Base-by-base conservation (phyloP, 1,284 basidiomycete genomes). In the Agaricales sp. region DNA sequence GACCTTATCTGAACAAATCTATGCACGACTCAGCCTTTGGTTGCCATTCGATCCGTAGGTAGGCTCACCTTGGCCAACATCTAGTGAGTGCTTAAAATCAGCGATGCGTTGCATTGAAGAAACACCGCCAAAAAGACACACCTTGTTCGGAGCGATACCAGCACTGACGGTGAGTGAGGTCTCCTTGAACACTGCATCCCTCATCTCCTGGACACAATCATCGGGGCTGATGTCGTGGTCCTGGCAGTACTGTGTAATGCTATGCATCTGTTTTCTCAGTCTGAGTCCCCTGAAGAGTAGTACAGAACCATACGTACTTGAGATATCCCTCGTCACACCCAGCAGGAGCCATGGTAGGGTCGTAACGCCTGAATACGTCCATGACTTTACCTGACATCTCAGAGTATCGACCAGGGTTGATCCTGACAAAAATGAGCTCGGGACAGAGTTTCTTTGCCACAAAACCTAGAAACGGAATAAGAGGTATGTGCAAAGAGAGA, bases 371-470 rank as follows among this genome's bases (percentile, higher is more conserved):
- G 57, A 88, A 82, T 18, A 92, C 75, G 8, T 58, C 62, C 80
- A 88, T 87, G 23, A 87, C 74, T 54, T 70, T 69, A 26, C 65
- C 57, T 3, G 90, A 93, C 65, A 87, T 78, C 54, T 86, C 83
- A 39, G 68, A 71, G 56, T 93, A 93, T 26, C 80, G 72, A 6
- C 74, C 65, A 55, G 80, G 82, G 54, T 84, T 74, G 50, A 73
- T 75, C 4, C 69, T 64, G 45, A 95, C 74, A 43, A 92, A 68
- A 41, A 91, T 82, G n/a, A 99, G 77, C 6, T 94, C 80, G 1
- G 94, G 93, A 61, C 93, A 98, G 6, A 99, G 77, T 59, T 92
- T 94, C 68, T 85, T 87, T 13, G 94, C 95, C 39, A 98, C 84
- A 63, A 93, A 94, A 44, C 80, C 89, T 75, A 59, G 39, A 8